phyloP scores from a whole-genome alignment of 768 basidiomycete species.

The Suillus alpinus region DNA sequence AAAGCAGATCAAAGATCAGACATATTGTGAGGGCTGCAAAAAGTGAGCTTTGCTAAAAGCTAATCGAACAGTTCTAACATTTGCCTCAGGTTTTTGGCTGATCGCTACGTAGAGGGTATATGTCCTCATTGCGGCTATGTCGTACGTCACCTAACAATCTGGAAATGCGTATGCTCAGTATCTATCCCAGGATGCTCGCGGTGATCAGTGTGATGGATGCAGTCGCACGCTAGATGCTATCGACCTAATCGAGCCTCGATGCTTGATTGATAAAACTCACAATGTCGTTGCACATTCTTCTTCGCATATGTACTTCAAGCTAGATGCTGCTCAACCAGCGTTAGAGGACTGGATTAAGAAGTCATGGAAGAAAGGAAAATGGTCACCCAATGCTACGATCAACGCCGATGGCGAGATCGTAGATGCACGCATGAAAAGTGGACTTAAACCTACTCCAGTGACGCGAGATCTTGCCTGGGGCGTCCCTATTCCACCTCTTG shows the following conservation, averaged over 20 bases:
- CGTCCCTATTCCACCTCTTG: conserved; percentile 78
- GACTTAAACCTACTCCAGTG: conserved; percentile 84
- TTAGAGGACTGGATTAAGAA: conserved; percentile 86
- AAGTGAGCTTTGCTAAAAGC: conserved; percentile 46
- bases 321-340: conserved; percentile 78
- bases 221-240: conserved; percentile 89
- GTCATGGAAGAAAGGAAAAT: conserved; percentile 79
- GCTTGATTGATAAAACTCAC: conserved; percentile 81
- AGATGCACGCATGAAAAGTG: conserved; percentile 82
- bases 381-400: conserved; percentile 91
- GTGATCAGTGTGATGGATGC: conserved; percentile 97
- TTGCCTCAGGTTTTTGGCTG: conserved; percentile 77
- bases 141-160: conserved; percentile 35
- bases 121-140: conserved; percentile 92
- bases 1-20: conserved; percentile 87
- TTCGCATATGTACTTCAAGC: conserved; percentile 87
- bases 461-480: conserved; percentile 97
- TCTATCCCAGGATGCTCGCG: conserved; percentile 77
- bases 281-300: conserved; percentile 72
- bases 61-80: conserved; percentile 4
- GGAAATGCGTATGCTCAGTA: neutral
- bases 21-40: conserved; percentile 89
- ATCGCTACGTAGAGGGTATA: conserved; percentile 96
- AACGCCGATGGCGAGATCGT: conserved; percentile 85
- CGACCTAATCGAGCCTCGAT: conserved; percentile 92